Evolutionary conservation across 805 yeast genomes (phyloP), one percentile per base, ranked within the genome.

Genomic region (Tetrapisispora arboricola): DNA sequence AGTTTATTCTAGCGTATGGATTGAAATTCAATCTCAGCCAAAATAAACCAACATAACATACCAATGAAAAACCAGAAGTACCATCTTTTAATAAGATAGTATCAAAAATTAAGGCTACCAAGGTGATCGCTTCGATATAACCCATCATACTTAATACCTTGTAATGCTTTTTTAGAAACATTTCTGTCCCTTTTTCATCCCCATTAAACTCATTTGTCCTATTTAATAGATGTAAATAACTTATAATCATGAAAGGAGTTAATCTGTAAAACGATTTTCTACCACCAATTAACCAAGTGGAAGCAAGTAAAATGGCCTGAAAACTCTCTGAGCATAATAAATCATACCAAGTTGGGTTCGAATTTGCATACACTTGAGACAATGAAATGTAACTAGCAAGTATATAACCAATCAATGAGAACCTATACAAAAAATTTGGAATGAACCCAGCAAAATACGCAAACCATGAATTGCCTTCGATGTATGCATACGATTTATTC

Each of bases 251-350:
- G 54, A 66, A 78, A 19, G 92, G 90, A 13, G 77, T 44, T 33
- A 83, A 49, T 55, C 81, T 82, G 64, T 78, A 80, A 5, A 75
- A 61, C 1, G 87, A 78, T 45, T 72, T 68, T 63, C 83, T 74
- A 61, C 83, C 75, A 30, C 80, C 74, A 41, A 80, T 58, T 36
- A 75, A 54, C 90, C 90, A 83, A 16, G 76, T 61, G 3, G 57
- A 21, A 0, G 78, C 73, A 41, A 82, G 60, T 3, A 73, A 46
- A 41, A 78, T 63, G 53, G 73, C 75, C 60, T 85, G 95, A 67
- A 82, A 82, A 57, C 84, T 83, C 49, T 76, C 85, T 19, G 85
- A 75, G 9, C 87, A 78, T 41, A 84, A 54, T 55, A 87, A 64
- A 4, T 78, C 75, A 42, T 72, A 71, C 54, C 76, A 70, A 5